Base-by-base conservation (phyloP, 345 rosid species). In the Citrus maxima region DNA sequence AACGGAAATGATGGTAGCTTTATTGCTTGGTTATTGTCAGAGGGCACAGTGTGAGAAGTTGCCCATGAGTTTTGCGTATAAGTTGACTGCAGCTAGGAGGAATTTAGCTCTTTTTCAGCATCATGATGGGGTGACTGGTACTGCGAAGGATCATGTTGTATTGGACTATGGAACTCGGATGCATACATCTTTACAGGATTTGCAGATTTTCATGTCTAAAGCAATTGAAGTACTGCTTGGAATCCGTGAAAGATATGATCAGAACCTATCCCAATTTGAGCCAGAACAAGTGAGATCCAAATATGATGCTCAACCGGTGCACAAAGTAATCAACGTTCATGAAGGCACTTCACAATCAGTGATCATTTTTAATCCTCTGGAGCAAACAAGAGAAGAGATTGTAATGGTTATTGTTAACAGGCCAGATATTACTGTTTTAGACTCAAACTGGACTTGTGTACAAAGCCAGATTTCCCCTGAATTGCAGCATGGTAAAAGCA, bases 81-180 rank as follows among this genome's bases (percentile, higher is more conserved):
- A 96, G 90, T 81, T 94, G 86, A 91, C 94, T 22, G 98, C 98
- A 81, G 98, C 99, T 2, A 89, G 98, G 90, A 89, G 99, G 84
- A 96, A 93, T 78, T 87, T 96, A 78, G 98, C 99, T 84, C 98
- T 96, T 70, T 96, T 96, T 87, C 99, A 96, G 88, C 99, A 96
- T 85, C 99, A 96, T 78, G 99, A 96, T 80, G 99, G 99, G 67
- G 95, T 96, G 64, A 94, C 99, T 2, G 99, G 99, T 56, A 96
- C 98, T 35, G 98, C 97, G 19, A 93, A 87, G 85, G 93, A 96
- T 88, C 97, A 94, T 63, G 99, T 96, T 86, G 98, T 96, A 78
- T 84, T 70, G 81, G 99, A 96, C 82, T 96, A 94, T 21, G 99
- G 99, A 75, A 86, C 70, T 37, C 92, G 98, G 70, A 96, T 93